Conservation (phyloP, 2,329 filamentous ascomycete genomes). For the Fusarium neocosmosporiellum region DNA sequence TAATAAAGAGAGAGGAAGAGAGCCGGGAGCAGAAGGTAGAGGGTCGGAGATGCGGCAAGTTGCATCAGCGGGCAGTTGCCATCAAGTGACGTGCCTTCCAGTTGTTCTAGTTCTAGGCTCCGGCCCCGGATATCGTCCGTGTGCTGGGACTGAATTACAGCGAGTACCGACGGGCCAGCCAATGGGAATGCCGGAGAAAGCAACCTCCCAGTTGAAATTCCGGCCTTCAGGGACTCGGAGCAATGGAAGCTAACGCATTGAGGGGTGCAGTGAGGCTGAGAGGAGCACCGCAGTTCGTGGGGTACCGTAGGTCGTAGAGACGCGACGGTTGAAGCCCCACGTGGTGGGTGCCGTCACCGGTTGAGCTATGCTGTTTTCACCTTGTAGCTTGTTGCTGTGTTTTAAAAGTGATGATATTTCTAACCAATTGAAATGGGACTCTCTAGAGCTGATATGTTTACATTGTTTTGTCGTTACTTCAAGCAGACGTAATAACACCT, state of each 20-base stretch:
- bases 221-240: conserved; percentile 28
- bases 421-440: neutral
- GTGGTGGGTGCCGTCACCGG: conserved; percentile 2
- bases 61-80: conserved; percentile 22
- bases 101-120: conserved; percentile 4
- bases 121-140: neutral
- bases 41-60: conserved; percentile 38
- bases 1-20: conserved; percentile 6
- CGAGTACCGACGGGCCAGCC: conserved; percentile 6
- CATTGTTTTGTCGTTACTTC: neutral
- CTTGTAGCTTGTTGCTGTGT: neutral
- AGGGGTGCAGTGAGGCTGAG: conserved; percentile 20
- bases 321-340: conserved; percentile 11
- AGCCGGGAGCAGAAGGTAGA: neutral
- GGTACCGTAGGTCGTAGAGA: conserved; percentile 19
- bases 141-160: neutral
- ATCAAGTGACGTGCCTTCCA: conserved; percentile 39
- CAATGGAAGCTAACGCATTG: conserved; percentile 39
- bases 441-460: neutral
- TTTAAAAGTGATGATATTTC: neutral
- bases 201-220: neutral
- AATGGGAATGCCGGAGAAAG: conserved; percentile 18
- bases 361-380: neutral
- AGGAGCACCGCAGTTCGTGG: neutral
- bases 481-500: neutral